phyloP scores from a whole-genome alignment of 108 stramenopile genomes.

The Nitzschia sp. region DNA sequence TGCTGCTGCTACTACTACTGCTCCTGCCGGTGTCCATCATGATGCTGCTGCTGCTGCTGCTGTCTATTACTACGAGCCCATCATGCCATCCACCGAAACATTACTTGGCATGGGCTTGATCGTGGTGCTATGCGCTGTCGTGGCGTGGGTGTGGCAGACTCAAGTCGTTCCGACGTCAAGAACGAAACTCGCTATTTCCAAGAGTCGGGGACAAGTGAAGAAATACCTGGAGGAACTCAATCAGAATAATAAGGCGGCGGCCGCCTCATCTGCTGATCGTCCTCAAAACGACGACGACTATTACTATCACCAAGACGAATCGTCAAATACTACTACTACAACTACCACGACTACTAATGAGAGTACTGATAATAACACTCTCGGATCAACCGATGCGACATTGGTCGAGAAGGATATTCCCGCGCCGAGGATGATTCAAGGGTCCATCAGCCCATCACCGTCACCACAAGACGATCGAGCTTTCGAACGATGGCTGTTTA shows the following conservation, averaged over 20 bases:
- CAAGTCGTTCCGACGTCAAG: slow-evolving; percentile 73
- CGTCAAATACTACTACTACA: slow-evolving; percentile 5
- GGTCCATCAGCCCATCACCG: background rate
- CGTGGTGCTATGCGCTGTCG: slow-evolving; percentile 47
- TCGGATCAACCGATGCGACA: background rate
- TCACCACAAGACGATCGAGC: slow-evolving; percentile 34
- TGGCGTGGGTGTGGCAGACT: slow-evolving; percentile 61
- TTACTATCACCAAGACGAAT: too few relatives aligned
- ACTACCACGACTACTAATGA: background rate
- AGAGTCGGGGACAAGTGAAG: slow-evolving; percentile 62
- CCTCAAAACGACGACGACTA: slow-evolving; percentile 5
- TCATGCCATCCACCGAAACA: slow-evolving; percentile 45
- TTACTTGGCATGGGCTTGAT: slow-evolving; percentile 66
- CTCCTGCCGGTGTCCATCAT: background rate
- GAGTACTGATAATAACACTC: background rate
- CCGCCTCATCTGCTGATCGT: too few relatives aligned
- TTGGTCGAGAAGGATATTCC: background rate
- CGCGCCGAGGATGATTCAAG: background rate
- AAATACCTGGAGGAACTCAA: slow-evolving; percentile 74
- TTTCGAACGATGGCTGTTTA: slow-evolving; percentile 81
- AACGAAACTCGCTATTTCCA: slow-evolving; percentile 76
- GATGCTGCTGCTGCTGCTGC: background rate
- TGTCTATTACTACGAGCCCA: slow-evolving; percentile 59
- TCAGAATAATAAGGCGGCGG: background rate
- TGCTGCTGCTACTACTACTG: too few relatives aligned